Conservation (phyloP, 1,139 yeast species). For the Saccharomycopsis hybrid region DNA sequence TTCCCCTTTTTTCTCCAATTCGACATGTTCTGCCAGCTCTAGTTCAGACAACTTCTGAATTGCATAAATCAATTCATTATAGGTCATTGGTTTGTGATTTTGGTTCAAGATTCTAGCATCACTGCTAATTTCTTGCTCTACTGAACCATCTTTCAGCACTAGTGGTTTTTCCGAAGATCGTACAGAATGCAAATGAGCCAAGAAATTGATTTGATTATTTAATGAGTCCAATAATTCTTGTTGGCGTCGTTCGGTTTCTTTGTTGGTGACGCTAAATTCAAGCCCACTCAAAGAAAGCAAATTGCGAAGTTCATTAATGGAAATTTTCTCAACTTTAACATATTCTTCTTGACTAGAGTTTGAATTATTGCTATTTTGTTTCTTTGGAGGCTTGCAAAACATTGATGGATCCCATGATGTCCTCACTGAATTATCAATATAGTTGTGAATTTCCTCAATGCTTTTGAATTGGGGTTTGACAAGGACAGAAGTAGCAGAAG, state of each 20-base stretch:
- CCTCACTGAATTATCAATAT: background rate
- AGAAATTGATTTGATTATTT: background rate
- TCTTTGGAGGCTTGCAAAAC: background rate
- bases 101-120: background rate
- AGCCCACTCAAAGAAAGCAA: background rate
- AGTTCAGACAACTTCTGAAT: background rate
- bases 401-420: background rate
- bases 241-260: too few species aligned
- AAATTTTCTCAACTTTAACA: too few species aligned
- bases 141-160: background rate
- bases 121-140: background rate
- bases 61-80: background rate
- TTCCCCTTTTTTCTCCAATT: background rate
- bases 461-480: too few species aligned
- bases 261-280: background rate
- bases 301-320: background rate
- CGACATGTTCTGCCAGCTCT: background rate
- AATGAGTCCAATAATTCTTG: background rate
- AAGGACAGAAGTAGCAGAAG: too few species aligned
- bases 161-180: background rate
- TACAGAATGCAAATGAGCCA: background rate
- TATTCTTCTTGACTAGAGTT: too few species aligned
- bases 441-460: background rate
- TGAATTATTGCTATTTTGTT: too few species aligned
- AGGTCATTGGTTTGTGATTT: background rate